phyloP scores from a whole-genome alignment of 345 rosid species.

The Sisymbrium irio region DNA sequence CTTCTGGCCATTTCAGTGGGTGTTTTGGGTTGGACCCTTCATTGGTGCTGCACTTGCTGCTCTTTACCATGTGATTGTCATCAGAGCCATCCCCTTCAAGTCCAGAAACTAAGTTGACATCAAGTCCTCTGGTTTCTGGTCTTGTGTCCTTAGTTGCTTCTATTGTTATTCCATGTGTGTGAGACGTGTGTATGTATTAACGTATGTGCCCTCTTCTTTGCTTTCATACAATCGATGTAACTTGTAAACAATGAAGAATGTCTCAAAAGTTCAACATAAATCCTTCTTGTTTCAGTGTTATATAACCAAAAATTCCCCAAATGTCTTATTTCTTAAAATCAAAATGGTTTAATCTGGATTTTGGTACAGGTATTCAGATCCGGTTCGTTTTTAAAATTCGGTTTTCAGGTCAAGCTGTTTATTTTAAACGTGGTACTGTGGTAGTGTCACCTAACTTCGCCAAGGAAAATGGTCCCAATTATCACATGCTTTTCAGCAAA shows the following conservation, averaged over 20 bases:
- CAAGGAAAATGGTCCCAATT: background rate
- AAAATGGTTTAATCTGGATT: background rate
- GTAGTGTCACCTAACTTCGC: background rate
- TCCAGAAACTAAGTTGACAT: constrained; percentile 27
- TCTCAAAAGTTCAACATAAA: constrained; percentile 18
- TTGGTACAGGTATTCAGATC: background rate
- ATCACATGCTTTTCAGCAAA: background rate
- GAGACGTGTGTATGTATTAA: constrained; percentile 1
- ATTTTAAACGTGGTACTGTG: background rate
- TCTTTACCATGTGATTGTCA: constrained; percentile 60
- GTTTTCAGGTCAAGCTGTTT: background rate
- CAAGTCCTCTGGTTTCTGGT: constrained; percentile 3
- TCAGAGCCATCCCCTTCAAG: constrained; percentile 78
- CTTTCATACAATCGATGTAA: background rate
- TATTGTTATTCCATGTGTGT: constrained; percentile 9
- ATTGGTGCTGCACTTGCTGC: constrained; percentile 76
- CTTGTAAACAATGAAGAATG: constrained; percentile 11
- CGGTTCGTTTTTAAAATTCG: background rate
- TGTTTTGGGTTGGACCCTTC: constrained; percentile 81
- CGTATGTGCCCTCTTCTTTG: constrained; percentile 13
- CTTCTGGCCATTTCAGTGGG: constrained; percentile 43
- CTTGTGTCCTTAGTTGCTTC: constrained; percentile 7
- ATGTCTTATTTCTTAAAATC: background rate
- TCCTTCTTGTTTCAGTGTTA: background rate
- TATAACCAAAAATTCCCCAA: background rate